phyloP scores from a whole-genome alignment of 768 basidiomycete genomes.

The Panaeolus cyanescens region DNA sequence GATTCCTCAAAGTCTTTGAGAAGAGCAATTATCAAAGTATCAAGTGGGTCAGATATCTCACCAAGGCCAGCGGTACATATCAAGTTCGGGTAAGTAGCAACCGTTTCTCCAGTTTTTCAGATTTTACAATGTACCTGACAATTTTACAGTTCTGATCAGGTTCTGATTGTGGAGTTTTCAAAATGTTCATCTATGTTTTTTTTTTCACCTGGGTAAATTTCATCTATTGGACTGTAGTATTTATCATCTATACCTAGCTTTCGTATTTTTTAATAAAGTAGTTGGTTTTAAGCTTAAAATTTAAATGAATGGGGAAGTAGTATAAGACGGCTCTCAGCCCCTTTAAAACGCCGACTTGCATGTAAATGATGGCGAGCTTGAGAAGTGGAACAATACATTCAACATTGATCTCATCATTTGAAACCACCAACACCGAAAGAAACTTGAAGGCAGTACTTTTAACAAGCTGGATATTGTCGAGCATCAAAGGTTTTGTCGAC shows the following conservation, averaged over 20 bases:
- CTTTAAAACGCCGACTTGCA: neutral
- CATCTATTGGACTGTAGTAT: slow-evolving; percentile 2
- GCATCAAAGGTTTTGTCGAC: neutral
- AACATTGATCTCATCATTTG: slow-evolving; percentile 2
- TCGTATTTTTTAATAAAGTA: neutral
- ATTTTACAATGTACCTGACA: neutral
- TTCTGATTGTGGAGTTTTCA: neutral
- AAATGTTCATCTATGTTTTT: neutral
- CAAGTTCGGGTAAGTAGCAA: slow-evolving; percentile 80
- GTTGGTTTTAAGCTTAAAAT: neutral
- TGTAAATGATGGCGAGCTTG: neutral
- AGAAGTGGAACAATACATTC: neutral
- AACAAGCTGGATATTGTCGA: neutral
- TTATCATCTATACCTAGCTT: slow-evolving; percentile 2
- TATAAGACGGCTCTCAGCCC: neutral
- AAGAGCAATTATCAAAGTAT: slow-evolving; percentile 93
- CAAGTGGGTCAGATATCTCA: slow-evolving; percentile 95
- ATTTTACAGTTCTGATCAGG: slow-evolving; percentile 8
- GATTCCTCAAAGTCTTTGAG: slow-evolving; percentile 98
- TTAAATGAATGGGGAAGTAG: neutral
- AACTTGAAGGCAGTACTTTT: neutral
- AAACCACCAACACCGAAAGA: neutral
- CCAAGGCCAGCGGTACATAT: slow-evolving; percentile 91
- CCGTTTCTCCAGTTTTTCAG: neutral
- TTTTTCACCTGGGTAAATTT: neutral